Base-by-base conservation (phyloP, 129 eudicot genomes). In the Chrysanthemum lavandulifolium region DNA sequence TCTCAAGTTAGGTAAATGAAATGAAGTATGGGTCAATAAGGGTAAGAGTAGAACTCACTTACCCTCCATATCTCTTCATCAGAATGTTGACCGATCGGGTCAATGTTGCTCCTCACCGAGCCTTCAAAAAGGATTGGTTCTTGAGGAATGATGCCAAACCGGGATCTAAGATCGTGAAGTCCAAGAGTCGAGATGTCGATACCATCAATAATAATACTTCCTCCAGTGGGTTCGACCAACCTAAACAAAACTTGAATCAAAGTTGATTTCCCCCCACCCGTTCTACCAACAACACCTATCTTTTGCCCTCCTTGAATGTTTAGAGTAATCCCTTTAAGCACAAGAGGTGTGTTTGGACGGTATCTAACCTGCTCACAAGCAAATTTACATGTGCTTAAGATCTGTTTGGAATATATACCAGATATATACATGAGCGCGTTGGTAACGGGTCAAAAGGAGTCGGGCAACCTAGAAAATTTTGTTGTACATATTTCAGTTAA, bases 61-160 rank as follows among this genome's bases (percentile, higher is more conserved):
- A 78, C 82, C 78, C 86, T 82, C 99, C 99, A 95, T 50, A 95
- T 95, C 75, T 91, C 97, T 8, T 86, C 96, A 65, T 95, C 99
- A 9, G 97, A 83, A 75, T 88, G 85, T 47, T 68, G 84, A 23
- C 91, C 96, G 25, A 83, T 84, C 4, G 99, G 99, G 62, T 95
- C 99, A 27, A 95, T 82, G 88, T 95, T 95, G 94, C 91, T 90
- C 61, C 99, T 82, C n/a, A 95, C 91, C 2, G 97, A 90, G 68
- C 99, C 99, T 86, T 90, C 94, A 45, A 95, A 95, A 74, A 90
- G 93, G 77, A 86, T 88, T 13, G 99, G 99, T 67, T 95, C 99
- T 80, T 95, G 99, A 57, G 99, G 99, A 78, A 90, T 95, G 86
- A 95, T 95, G 3, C 99, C 97, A 60, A 95, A 88, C 10, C 95